Base-by-base conservation (phyloP, 352 stramenopile genomes). In the Pythium apleroticum region DNA sequence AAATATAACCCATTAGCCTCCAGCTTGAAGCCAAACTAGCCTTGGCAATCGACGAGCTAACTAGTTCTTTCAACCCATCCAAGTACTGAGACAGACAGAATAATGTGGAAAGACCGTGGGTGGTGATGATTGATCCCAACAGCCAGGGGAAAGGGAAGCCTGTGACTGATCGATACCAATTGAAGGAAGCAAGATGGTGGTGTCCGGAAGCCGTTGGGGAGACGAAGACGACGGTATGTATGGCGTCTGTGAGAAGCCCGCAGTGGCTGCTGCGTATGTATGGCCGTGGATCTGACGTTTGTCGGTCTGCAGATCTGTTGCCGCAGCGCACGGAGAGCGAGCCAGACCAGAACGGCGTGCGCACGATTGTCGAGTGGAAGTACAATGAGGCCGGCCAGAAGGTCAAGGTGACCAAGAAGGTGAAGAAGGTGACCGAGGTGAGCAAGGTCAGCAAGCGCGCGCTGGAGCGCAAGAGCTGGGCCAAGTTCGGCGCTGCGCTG, bases 371-470 rank as follows among this genome's bases (percentile, higher is more conserved):
- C n/a, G 85, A 94, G 69, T 96, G 86, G 85, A 96, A 96, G 77
- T 74, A 89, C 66, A 93, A 96, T 66, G 88, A 96, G 24, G 77
- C 84, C 22, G 81, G 84, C n/a, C 87, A 96, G 59, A 96, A 94
- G 73, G 88, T 96, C 25, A 95, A 96, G 68, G 72, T 96, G n/a
- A 96, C 87, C 50, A 96, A 93, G 74, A 93, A 92, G 62, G 78
- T 96, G 15, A 91, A 96, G 75, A 95, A 91, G 67, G 80, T 96
- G 27, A 90, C 84, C 3, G 81, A 92, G 55, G 78, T 91, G n/a
- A 87, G 75, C 65, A 84, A 81, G 54, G 68, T 95, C 41, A 95
- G 86, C 77, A 96, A 96, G 81, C 79, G 80, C 27, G 81, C 79
- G 25, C 71, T 95, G 14, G 88, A 95, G 66, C 88, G 88, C 61